Conservation (phyloP, 2,329 filamentous ascomycete genomes). For the Fusarium sp. region DNA sequence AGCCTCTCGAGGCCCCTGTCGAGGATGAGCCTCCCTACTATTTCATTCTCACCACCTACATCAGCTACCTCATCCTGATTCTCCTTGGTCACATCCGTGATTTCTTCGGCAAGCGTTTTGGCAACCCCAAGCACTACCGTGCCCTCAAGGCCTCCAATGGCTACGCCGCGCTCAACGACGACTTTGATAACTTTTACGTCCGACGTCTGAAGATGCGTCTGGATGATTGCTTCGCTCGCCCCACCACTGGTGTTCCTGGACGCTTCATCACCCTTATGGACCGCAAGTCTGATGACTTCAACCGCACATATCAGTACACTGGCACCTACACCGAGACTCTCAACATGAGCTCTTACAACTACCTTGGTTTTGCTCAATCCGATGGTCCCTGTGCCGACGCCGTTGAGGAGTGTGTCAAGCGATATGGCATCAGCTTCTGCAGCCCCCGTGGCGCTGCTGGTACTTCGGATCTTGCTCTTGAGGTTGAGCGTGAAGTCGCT, state of each 20-base stretch:
- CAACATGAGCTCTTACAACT: slow-evolving; percentile 99
- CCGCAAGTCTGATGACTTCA: slow-evolving; percentile 89
- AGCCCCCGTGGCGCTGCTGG: slow-evolving; percentile 85
- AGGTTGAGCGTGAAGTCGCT: slow-evolving; percentile 90
- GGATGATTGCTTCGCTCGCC: slow-evolving; percentile 94
- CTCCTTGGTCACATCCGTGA: slow-evolving; percentile 94
- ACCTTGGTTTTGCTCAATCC: slow-evolving; percentile 96
- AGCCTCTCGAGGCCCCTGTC: slow-evolving; percentile 79
- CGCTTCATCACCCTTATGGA: slow-evolving; percentile 93
- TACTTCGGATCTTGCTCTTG: slow-evolving; percentile 83
- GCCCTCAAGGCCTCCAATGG: slow-evolving; percentile 84
- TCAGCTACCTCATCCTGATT: slow-evolving; percentile 96
- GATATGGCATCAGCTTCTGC: slow-evolving; percentile 82
- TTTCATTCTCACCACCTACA: slow-evolving; percentile 96
- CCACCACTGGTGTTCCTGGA: slow-evolving; percentile 91
- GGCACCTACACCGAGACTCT: slow-evolving; percentile 93
- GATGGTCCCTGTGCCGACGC: slow-evolving; percentile 95
- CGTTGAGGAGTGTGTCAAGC: slow-evolving; percentile 83
- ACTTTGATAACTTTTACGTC: slow-evolving; percentile 99
- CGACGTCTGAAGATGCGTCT: slow-evolving; percentile 90
- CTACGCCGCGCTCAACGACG: slow-evolving; percentile 93
- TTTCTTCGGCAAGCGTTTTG: slow-evolving; percentile 97
- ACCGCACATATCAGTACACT: slow-evolving; percentile 85
- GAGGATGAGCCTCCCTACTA: slow-evolving; percentile 97
- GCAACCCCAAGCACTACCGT: slow-evolving; percentile 79